Base-by-base conservation (phyloP, 192 early-diverging fungal genomes). In the Mortierella hygrophila region DNA sequence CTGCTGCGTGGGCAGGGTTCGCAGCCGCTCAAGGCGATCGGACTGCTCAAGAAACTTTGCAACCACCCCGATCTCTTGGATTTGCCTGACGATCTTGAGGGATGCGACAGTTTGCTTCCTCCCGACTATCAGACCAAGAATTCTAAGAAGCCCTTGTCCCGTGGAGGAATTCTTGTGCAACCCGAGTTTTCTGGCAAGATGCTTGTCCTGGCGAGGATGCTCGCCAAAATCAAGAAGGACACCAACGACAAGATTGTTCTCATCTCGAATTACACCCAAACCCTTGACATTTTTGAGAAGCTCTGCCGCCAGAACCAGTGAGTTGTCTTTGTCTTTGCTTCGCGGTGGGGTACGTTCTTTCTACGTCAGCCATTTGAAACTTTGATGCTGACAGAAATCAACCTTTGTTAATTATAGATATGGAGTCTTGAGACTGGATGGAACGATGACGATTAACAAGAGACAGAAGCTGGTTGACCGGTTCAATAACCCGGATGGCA, bases 261-360 rank as follows among this genome's bases (percentile, higher is more conserved):
- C 20, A 99, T 99, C 68, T 97, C 96, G 46, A 99, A 99, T 82
- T 99, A 99, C 89, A 99, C 99, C 1, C 98, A 99, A 86, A 99
- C 99, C 5, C 88, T 99, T 65, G 97, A 99, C 83, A 83, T 98
- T 60, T 96, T 99, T 82, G 97, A 99, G 78, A 90, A 92, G n/a
- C 92, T 97, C 70, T 99, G 98, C 69, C 88, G 90, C 1, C 92
- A 91, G 35, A 92, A 92, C 57, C 91, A 92, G 90, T 97, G 91
- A 90, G 91, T 77, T 16, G 16, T 26, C 35, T 49, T 23, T 9
- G 5, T 52, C 65, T 42, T 3, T 82, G 35, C 26, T 10, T 8
- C 65, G 41, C 10, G 6, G n/a, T 60, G 6, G 55, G 1, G 10
- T 26, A 26, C 6, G n/a, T 29, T 32, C 37, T 11, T 75, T 74